Conservation (phyloP, 2,329 filamentous ascomycete species). For the Penicillium digitatum region DNA sequence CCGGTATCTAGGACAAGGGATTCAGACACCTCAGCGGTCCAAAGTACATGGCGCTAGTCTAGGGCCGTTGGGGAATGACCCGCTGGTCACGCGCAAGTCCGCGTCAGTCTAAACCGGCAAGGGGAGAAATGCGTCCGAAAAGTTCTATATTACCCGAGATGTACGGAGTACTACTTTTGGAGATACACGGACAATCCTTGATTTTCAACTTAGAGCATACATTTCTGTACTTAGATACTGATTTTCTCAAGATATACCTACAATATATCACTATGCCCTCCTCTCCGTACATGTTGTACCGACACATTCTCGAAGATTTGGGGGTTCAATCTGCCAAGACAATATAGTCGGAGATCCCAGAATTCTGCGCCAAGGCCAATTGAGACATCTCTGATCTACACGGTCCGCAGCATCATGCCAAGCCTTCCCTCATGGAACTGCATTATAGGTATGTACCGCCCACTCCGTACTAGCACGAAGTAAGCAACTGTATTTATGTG, state of each 20-base stretch:
- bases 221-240: not conserved
- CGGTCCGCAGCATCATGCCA: slow-evolving; percentile 12
- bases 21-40: not conserved
- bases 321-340: slow-evolving; percentile 12
- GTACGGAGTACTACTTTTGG: too few relatives aligned
- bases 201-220: not conserved
- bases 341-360: slow-evolving; percentile 9
- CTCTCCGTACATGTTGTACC: not conserved
- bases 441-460: not conserved
- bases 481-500: not conserved
- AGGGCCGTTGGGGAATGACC: slow-evolving; percentile 14
- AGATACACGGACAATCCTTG: too few relatives aligned
- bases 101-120: slow-evolving; percentile 8
- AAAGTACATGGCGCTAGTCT: not conserved
- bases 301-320: not conserved
- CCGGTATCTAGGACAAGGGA: not conserved
- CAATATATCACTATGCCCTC: too few relatives aligned
- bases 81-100: slow-evolving; percentile 21
- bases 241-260: not conserved
- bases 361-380: slow-evolving; percentile 18
- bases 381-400: slow-evolving; percentile 8
- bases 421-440: not conserved
- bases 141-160: not conserved
- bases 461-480: not conserved
- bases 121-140: not conserved